These are phyloP conservation scores for Vigna hirtella DNA, from an alignment of 306 rosid species.

Conservation along the genomic window DNA sequence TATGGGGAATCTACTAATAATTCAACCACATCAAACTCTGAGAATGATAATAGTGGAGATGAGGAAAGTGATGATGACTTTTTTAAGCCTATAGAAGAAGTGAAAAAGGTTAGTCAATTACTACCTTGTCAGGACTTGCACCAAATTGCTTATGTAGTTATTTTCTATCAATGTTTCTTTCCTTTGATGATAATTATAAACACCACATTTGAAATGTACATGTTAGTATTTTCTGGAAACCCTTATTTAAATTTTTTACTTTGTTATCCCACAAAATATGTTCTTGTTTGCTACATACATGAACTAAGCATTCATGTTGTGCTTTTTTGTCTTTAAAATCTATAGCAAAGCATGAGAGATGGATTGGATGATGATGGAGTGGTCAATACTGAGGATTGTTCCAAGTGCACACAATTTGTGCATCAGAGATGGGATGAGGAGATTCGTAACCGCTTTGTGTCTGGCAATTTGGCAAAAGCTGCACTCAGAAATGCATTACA, in stretches of 20 bases:
- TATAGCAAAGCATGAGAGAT: constrained; percentile 52
- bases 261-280: constrained; percentile 27
- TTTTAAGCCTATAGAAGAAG: constrained; percentile 78
- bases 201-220: constrained; percentile 15
- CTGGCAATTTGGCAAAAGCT: constrained; percentile 93
- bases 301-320: constrained; percentile 32
- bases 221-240: neutral
- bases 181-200: constrained; percentile 2
- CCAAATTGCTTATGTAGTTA: neutral
- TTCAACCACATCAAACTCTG: constrained; percentile 47
- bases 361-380: constrained; percentile 58
- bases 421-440: constrained; percentile 61
- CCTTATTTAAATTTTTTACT: neutral
- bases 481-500: constrained; percentile 63
- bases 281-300: constrained; percentile 35
- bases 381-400: constrained; percentile 73
- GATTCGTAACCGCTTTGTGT: constrained; percentile 81
- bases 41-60: constrained; percentile 58
- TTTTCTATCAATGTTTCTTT: constrained; percentile 17
- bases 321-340: constrained; percentile 31
- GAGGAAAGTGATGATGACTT: constrained; percentile 80
- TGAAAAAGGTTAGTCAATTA: constrained; percentile 68
- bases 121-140: constrained; percentile 30
- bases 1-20: constrained; percentile 68
- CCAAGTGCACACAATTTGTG: constrained; percentile 62